These are phyloP conservation scores for Rhynchospora pubera DNA, from an alignment of 176 grass and related monocot genomes.

Conservation along the genomic window DNA sequence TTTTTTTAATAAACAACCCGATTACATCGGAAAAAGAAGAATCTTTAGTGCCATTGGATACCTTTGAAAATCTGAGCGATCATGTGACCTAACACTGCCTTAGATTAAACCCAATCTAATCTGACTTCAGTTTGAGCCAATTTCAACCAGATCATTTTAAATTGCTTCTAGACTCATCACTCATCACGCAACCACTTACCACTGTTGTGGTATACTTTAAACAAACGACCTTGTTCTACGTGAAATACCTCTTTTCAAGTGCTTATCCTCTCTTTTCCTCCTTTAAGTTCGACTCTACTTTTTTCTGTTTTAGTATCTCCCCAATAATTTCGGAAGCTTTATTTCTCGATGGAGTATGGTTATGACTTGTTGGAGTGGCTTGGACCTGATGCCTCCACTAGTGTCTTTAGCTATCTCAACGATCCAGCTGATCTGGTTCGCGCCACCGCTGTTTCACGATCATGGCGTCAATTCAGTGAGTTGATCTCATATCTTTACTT, in stretches of 20 bases:
- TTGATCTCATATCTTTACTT: too few species aligned
- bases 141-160: background rate
- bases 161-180: too few species aligned
- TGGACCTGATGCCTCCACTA: constrained; percentile 39
- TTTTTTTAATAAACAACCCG: too few species aligned
- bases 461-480: constrained; percentile 70
- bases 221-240: too few species aligned
- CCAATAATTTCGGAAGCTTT: background rate
- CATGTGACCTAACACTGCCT: background rate
- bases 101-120: background rate
- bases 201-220: too few species aligned
- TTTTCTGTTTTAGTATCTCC: background rate
- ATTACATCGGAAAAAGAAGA: background rate
- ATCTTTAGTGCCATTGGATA: background rate
- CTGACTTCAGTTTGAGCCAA: background rate
- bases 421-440: constrained; percentile 60
- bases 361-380: constrained; percentile 50
- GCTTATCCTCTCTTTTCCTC: too few species aligned
- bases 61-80: background rate
- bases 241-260: too few species aligned
- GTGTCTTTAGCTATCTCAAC: constrained; percentile 33
- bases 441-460: constrained; percentile 39
- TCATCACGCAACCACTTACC: too few species aligned
- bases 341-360: constrained; percentile 5
- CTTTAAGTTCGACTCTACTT: background rate